These are phyloP conservation scores for Fusarium sp. DNA, from an alignment of 2,329 filamentous ascomycete genomes.

Conservation along the genomic window DNA sequence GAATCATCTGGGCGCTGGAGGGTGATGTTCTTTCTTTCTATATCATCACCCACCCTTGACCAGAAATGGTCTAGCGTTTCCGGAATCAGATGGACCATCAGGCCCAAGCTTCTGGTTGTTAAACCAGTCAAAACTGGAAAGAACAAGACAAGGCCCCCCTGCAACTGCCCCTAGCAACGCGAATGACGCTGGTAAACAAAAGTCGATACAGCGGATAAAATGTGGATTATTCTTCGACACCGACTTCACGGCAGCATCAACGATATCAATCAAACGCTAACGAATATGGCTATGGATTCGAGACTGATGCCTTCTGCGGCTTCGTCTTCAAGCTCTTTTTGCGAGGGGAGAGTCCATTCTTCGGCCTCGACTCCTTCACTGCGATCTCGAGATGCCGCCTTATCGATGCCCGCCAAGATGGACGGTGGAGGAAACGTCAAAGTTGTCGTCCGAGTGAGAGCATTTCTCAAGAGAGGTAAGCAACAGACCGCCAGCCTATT, in stretches of 20 bases:
- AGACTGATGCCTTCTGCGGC: conserved; percentile 58
- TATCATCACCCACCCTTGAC: background rate
- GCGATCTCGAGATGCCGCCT: conserved; percentile 75
- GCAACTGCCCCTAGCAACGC: conserved; percentile 51
- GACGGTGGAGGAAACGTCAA: conserved; percentile 79
- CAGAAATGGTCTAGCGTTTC: background rate
- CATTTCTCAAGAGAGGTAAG: conserved; percentile 81
- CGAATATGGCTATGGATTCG: conserved; percentile 56
- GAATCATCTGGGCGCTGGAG: conserved; percentile 3
- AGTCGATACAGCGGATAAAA: conserved; percentile 35
- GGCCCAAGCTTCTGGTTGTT: conserved; percentile 34
- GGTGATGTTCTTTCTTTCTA: conserved; percentile 20
- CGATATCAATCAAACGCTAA: conserved; percentile 54
- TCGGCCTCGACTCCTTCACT: conserved; percentile 83
- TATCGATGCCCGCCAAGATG: conserved; percentile 66
- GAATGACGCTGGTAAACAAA: conserved; percentile 52
- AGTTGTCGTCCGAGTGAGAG: conserved; percentile 83
- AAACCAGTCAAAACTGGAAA: conserved; percentile 25
- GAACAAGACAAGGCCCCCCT: conserved; percentile 27
- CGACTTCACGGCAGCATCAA: conserved; percentile 55
- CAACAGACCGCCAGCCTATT: background rate
- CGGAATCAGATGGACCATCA: conserved; percentile 3
- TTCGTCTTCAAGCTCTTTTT: conserved; percentile 44
- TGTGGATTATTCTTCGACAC: conserved; percentile 55
- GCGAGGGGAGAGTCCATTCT: conserved; percentile 62